These are phyloP conservation scores for Linderina pennispora DNA, from an alignment of 192 early-diverging fungal genomes.

Conservation along the genomic window DNA sequence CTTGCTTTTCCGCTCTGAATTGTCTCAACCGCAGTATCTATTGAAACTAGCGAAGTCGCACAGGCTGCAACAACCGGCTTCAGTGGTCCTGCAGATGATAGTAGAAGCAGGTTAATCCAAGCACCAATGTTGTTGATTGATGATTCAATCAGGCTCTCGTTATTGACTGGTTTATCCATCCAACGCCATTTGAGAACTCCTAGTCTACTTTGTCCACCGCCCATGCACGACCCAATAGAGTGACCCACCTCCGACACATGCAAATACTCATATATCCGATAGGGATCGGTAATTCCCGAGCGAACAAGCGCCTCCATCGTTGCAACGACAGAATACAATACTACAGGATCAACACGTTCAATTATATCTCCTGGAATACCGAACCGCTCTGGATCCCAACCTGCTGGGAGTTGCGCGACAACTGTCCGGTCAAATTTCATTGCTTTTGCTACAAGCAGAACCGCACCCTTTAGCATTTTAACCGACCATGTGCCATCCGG, in stretches of 20 bases:
- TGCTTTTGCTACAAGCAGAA: constrained; percentile 79
- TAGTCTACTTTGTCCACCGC: constrained; percentile 67
- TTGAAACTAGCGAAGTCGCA: constrained; percentile 80
- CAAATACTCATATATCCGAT: constrained; percentile 90
- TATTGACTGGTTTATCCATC: constrained; percentile 72
- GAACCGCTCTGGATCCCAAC: constrained; percentile 81
- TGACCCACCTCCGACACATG: constrained; percentile 88
- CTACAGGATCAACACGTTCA: constrained; percentile 78
- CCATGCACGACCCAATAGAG: constrained; percentile 78
- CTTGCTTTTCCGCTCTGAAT: constrained; percentile 80
- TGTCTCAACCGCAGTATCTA: constrained; percentile 81
- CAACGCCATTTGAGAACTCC: constrained; percentile 69
- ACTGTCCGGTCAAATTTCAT: constrained; percentile 78
- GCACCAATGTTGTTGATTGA: constrained; percentile 95
- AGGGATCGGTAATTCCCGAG: constrained; percentile 85
- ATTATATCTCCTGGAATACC: constrained; percentile 85
- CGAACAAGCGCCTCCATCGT: constrained; percentile 82
- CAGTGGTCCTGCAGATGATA: constrained; percentile 30
- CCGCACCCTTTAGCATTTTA: constrained; percentile 73
- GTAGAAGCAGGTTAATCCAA: constrained; percentile 86
- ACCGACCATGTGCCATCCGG: constrained; percentile 58
- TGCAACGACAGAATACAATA: constrained; percentile 72
- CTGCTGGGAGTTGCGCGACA: constrained; percentile 84
- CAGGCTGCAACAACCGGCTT: constrained; percentile 67
- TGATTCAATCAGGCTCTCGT: constrained; percentile 82